These are phyloP conservation scores for Telopea speciosissima DNA, from an alignment of 177 flowering plant species.

Conservation along the genomic window DNA sequence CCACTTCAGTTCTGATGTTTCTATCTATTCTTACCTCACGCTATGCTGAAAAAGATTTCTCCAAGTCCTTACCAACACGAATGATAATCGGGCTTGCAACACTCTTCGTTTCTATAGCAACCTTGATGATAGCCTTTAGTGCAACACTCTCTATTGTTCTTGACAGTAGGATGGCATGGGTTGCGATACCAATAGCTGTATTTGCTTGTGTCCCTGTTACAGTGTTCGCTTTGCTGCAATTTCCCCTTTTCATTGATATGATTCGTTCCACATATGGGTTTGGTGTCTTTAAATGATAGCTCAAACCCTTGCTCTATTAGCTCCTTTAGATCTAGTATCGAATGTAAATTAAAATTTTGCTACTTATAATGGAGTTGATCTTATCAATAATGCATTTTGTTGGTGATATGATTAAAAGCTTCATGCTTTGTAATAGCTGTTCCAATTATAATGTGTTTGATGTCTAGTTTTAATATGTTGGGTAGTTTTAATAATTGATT, in stretches of 20 bases:
- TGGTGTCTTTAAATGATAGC: neutral
- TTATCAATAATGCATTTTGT: too few species aligned
- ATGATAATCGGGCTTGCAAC: neutral
- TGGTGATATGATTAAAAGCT: too few species aligned
- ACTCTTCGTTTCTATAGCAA: neutral
- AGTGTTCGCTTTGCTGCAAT: neutral
- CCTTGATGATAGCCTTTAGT: neutral
- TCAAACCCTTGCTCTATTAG: too few species aligned
- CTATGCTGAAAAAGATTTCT: neutral
- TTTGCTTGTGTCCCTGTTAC: neutral
- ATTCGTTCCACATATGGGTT: neutral
- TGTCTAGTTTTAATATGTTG: too few species aligned
- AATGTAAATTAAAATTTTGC: too few species aligned
- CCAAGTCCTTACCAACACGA: neutral
- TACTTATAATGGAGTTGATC: too few species aligned
- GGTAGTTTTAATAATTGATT: too few species aligned
- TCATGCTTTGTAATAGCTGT: too few species aligned
- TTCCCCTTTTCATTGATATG: neutral
- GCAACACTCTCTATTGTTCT: neutral
- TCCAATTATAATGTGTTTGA: too few species aligned
- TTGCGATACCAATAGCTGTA: neutral
- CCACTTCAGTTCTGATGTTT: neutral
- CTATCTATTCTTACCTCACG: conserved; percentile 1
- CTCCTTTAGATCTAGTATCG: too few species aligned
- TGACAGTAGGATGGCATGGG: neutral